Conservation (phyloP, 352 stramenopile species). For the Phytophthora quininea region DNA sequence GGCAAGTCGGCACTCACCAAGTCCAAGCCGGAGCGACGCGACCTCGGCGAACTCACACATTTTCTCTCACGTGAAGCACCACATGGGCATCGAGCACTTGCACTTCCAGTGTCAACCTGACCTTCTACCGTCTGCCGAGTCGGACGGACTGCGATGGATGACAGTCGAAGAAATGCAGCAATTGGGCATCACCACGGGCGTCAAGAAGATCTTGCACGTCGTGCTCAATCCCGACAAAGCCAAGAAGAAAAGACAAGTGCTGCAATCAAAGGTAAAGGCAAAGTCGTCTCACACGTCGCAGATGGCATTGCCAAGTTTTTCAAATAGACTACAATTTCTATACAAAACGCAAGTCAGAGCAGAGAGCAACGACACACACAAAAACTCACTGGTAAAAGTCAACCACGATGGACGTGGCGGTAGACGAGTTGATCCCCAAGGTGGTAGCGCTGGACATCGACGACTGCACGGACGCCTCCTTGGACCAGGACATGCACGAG, state of each 20-base stretch:
- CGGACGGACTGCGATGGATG: conserved; percentile 69
- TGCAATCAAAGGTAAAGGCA: conserved; percentile 2
- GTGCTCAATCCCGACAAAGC: conserved; percentile 32
- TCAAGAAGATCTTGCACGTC: conserved; percentile 86
- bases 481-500: neutral
- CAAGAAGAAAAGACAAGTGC: conserved; percentile 16
- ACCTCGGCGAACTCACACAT: conserved; percentile 83
- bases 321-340: conserved; percentile 41
- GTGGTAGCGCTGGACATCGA: conserved; percentile 34
- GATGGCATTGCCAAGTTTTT: conserved; percentile 72
- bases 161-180: conserved; percentile 74
- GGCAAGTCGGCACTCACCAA: conserved; percentile 30
- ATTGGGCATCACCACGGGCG: conserved; percentile 85
- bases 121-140: conserved; percentile 15
- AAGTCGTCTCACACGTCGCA: conserved; percentile 43
- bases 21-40: conserved; percentile 39
- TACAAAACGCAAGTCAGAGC: neutral
- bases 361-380: neutral
- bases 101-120: conserved; percentile 51
- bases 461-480: conserved; percentile 6
- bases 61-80: conserved; percentile 92
- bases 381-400: conserved; percentile 11
- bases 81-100: conserved; percentile 90
- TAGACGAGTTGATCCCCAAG: conserved; percentile 18
- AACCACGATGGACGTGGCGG: neutral